Conservation (phyloP, 2,329 filamentous ascomycete species). For the Paraphaeosphaeria sporulosa region DNA sequence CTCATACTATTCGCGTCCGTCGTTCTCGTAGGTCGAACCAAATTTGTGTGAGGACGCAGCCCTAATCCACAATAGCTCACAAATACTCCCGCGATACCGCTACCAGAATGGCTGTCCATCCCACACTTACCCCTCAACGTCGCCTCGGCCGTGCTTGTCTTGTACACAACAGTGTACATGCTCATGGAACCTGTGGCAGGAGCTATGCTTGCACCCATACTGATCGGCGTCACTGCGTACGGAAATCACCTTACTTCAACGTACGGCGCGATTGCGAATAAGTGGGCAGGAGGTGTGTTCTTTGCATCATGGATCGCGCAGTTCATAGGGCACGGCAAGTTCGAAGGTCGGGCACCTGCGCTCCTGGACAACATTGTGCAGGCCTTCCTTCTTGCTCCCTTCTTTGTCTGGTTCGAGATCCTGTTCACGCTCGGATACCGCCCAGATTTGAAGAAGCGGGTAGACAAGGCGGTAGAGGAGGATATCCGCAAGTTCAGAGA, state of each 20-base stretch:
- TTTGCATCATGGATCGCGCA: constrained; percentile 84
- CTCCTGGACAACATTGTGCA: constrained; percentile 91
- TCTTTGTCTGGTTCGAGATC: constrained; percentile 97
- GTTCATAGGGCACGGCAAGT: constrained; percentile 89
- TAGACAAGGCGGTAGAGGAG: constrained; percentile 76
- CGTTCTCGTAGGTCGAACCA: constrained; percentile 66
- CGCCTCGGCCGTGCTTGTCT: constrained; percentile 63
- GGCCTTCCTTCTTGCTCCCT: constrained; percentile 88
- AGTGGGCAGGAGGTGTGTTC: constrained; percentile 73
- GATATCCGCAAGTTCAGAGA: constrained; percentile 78
- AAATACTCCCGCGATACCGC: constrained; percentile 62
- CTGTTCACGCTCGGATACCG: constrained; percentile 92
- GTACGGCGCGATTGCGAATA: constrained; percentile 67
- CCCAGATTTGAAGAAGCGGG: constrained; percentile 81
- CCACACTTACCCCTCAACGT: constrained; percentile 67
- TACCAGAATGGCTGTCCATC: constrained; percentile 62
- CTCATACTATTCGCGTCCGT: constrained; percentile 75
- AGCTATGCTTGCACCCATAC: constrained; percentile 74
- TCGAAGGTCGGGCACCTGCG: constrained; percentile 87
- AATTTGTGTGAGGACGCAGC: not conserved
- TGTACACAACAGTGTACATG: constrained; percentile 83
- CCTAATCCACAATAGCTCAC: constrained; percentile 56
- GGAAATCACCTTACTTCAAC: constrained; percentile 76
- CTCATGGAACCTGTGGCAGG: constrained; percentile 95
- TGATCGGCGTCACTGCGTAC: constrained; percentile 76